Conservation (phyloP, 2,329 filamentous ascomycete species). For the Hypoxylon rubiginosum region DNA sequence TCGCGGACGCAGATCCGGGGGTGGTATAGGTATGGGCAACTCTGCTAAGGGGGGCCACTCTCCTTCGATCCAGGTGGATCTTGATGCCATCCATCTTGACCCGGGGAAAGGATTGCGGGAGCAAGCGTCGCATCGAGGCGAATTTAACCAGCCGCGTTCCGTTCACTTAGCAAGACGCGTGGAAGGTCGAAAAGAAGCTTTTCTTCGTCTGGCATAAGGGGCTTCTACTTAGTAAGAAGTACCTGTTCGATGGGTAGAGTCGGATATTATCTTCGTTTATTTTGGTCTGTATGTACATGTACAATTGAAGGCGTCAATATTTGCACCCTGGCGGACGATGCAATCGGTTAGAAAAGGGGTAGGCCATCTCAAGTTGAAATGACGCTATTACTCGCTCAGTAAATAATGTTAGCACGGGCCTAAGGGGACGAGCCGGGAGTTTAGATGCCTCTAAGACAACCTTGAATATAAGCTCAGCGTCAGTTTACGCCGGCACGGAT, state of each 20-base stretch:
- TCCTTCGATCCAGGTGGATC: conserved; percentile 30
- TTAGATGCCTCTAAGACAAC: conserved; percentile 10
- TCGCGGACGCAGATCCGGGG: conserved; percentile 25
- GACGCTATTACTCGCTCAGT: not conserved
- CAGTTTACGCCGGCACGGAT: not conserved
- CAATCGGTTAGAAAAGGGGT: no score
- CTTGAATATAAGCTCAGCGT: conserved; percentile 10
- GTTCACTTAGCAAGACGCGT: conserved; percentile 21
- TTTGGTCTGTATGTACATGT: no score
- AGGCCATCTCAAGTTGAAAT: no score
- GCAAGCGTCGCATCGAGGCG: conserved; percentile 27
- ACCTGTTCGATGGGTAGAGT: not conserved
- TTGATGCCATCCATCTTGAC: conserved; percentile 15
- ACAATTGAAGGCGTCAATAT: no score
- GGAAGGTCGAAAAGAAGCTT: conserved; percentile 14
- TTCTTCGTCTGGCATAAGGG: no score
- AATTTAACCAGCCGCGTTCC: conserved; percentile 37
- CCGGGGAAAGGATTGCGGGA: conserved; percentile 34
- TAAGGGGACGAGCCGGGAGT: conserved; percentile 1
- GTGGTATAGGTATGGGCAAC: no score
- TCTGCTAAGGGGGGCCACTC: conserved; percentile 3
- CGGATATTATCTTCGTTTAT: not conserved
- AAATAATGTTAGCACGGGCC: not conserved
- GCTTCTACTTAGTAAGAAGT: not conserved
- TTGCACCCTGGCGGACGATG: no score